Base-by-base conservation (phyloP, 108 stramenopile genomes). In the Fistulifera pelliculosa region DNA sequence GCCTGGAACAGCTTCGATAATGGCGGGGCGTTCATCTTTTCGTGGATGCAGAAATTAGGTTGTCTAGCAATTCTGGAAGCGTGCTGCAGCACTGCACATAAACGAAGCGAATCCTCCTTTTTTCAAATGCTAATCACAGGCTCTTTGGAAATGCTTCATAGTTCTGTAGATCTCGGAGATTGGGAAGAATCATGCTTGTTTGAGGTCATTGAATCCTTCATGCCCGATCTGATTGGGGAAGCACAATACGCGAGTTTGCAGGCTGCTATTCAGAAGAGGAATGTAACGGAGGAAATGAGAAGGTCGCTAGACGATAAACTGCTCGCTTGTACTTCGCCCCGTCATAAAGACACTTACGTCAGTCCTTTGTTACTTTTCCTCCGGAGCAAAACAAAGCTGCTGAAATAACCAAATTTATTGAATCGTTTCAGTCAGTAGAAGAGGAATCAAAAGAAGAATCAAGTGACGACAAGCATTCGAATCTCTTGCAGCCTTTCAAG, bases 111-210 rank as follows among this genome's bases (percentile, higher is more conserved):
- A 38, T 68, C 67, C 19, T 68, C 76, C 27, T 60, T n/a, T 23
- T 70, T 77, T 44, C 65, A 61, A 15, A 60, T 77, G 39, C 56
- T 73, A 14, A 52, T 77, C 13, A 47, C 31, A 19, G 65, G 69
- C 31, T 52, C 71, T 7, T 31, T 73, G 21, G 35, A 54, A 22
- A 15, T 64, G 16, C 28, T 69, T 31, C 68, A 72, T n/a, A n/a
- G n/a, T n/a, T n/a, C n/a, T n/a, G n/a, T n/a, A n/a, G n/a, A n/a
- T n/a, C n/a, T 14, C 7, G 49, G 48, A 53, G 21, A 41, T 19
- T 40, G 61, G 16, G 65, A 66, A 41, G 54, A 58, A 52, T 48
- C 54, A 12, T 66, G 63, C 45, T 17, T 77, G 18, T 49, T 60
- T 26, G 66, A 69, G 38, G 43, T 69, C 25, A 38, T 69, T 0